phyloP scores from a whole-genome alignment of 2,329 filamentous ascomycete species.

The Epichloe aotearoae region DNA sequence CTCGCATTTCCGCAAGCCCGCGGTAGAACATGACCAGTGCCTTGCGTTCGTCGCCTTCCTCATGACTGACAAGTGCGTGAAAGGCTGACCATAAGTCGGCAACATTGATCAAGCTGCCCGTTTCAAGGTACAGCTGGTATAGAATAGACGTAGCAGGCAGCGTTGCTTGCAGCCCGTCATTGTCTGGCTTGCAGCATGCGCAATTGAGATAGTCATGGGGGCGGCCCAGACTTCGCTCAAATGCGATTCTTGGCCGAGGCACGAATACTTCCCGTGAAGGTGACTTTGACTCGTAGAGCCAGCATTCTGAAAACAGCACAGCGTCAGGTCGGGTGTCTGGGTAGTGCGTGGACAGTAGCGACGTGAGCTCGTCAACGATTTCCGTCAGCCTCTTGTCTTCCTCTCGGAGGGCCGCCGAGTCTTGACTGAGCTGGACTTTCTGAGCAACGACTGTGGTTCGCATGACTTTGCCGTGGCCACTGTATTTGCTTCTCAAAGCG shows the following conservation, averaged over 20 bases:
- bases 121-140: conserved; percentile 69
- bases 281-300: conserved; percentile 59
- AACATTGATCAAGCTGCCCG: conserved; percentile 63
- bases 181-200: conserved; percentile 45
- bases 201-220: conserved; percentile 71
- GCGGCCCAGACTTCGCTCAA: conserved; percentile 57
- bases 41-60: conserved; percentile 38
- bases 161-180: conserved; percentile 40
- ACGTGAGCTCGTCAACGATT: conserved; percentile 39
- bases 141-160: conserved; percentile 60
- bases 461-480: conserved; percentile 54
- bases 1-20: conserved; percentile 70
- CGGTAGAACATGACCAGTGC: conserved; percentile 71
- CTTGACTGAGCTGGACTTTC: conserved; percentile 66
- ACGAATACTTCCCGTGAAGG: conserved; percentile 64
- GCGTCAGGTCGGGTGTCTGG: conserved; percentile 18
- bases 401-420: conserved; percentile 56
- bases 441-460: conserved; percentile 71
- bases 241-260: conserved; percentile 54
- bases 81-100: conserved; percentile 73
- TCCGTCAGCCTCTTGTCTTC: conserved; percentile 59
- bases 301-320: conserved; percentile 55
- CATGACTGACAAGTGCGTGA: conserved; percentile 41
- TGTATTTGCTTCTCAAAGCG: conserved; percentile 60
- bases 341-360: conserved; percentile 14